Evolutionary conservation across 2,329 filamentous ascomycete species (phyloP).

Genomic region (Colletotrichum cereale): DNA sequence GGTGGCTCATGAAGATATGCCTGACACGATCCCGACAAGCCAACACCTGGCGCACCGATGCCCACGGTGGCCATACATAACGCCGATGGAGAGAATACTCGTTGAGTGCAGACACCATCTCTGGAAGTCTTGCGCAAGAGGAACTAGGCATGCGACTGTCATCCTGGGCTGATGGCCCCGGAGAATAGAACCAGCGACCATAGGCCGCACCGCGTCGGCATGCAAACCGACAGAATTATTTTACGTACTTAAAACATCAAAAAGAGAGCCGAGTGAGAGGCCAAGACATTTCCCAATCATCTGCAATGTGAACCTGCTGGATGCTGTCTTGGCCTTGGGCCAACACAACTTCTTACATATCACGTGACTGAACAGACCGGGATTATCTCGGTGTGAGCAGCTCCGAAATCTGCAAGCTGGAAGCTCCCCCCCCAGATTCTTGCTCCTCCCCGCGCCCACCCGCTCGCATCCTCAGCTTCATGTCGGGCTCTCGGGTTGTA

Average conservation of each 20-base stretch:
- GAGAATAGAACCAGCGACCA: background rate
- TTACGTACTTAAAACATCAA: conserved; percentile 20
- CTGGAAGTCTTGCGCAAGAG: conserved; percentile 6
- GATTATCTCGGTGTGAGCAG: conserved; percentile 16
- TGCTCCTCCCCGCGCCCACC: background rate
- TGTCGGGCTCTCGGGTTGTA: conserved; percentile 55
- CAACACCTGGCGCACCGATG: background rate
- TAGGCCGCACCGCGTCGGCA: background rate
- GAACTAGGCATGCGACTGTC: background rate
- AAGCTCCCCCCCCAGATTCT: background rate
- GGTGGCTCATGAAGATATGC: conserved; percentile 30
- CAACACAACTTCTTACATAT: background rate
- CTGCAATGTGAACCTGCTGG: background rate
- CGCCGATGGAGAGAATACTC: background rate
- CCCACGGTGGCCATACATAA: background rate
- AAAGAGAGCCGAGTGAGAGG: conserved; percentile 12
- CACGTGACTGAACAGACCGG: conserved; percentile 30
- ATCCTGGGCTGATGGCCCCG: background rate
- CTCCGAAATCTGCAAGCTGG: conserved; percentile 14
- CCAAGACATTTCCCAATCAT: no score
- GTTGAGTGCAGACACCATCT: background rate
- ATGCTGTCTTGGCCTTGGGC: background rate
- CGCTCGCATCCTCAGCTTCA: conserved; percentile 42
- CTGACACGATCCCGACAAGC: conserved; percentile 13
- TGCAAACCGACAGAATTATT: conserved; percentile 19